These are phyloP conservation scores for Nigrospora sphaerica DNA, from an alignment of 2,329 filamentous ascomycete genomes.

Conservation along the genomic window DNA sequence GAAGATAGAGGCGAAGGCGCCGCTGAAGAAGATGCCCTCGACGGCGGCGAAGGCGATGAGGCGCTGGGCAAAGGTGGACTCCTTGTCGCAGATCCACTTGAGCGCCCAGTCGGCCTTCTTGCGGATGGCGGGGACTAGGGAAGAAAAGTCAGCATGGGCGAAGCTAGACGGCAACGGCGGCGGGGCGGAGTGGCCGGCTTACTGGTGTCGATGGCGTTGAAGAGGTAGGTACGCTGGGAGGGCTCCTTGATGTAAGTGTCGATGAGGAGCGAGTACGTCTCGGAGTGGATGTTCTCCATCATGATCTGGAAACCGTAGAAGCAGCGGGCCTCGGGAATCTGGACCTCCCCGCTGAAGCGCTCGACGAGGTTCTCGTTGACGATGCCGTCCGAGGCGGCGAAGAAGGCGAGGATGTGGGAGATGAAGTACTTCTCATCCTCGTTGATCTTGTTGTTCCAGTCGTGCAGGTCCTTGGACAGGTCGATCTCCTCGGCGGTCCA, in stretches of 20 bases:
- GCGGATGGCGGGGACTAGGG: constrained; percentile 81
- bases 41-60: constrained; percentile 95
- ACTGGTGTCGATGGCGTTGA: constrained; percentile 98
- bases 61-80: constrained; percentile 91
- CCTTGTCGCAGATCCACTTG: constrained; percentile 85
- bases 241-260: constrained; percentile 99
- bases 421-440: constrained; percentile 98
- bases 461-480: constrained; percentile 95
- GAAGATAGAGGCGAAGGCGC: constrained; percentile 98
- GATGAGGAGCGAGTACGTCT: constrained; percentile 98
- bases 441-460: constrained; percentile 97
- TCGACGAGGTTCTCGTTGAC: constrained; percentile 99
- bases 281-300: constrained; percentile 99
- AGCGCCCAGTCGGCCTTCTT: constrained; percentile 99
- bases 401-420: constrained; percentile 97
- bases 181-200: constrained; percentile 49
- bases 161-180: constrained; percentile 19
- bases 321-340: constrained; percentile 95
- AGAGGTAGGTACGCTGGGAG: constrained; percentile 86
- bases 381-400: constrained; percentile 96
- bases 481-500: constrained; percentile 99
- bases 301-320: constrained; percentile 99
- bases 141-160: constrained; percentile 11
- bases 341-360: constrained; percentile 94
- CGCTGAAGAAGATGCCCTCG: constrained; percentile 99